These are phyloP conservation scores for Aspergillus ostianus DNA, from an alignment of 495 filamentous ascomycete genomes.

Conservation along the genomic window DNA sequence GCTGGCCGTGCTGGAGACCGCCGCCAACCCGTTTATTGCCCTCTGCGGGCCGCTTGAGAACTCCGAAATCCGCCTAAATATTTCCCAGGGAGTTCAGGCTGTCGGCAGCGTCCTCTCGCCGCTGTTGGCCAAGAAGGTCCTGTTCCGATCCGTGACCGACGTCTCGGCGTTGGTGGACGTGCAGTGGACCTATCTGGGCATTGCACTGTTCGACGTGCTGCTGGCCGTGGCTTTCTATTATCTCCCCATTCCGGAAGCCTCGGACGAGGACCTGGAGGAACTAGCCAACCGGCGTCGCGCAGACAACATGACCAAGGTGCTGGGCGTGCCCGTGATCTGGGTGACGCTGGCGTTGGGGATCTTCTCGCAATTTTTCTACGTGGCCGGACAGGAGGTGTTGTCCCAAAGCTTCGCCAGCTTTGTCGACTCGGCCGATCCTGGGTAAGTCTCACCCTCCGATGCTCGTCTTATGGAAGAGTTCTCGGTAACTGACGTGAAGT, in stretches of 20 bases:
- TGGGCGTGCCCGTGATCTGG: constrained; percentile 52
- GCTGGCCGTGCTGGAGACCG: constrained; percentile 60
- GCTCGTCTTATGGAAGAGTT: not conserved
- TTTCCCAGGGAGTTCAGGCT: constrained; percentile 68
- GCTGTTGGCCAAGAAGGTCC: constrained; percentile 58
- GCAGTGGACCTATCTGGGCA: constrained; percentile 72
- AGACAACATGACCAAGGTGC: constrained; percentile 47
- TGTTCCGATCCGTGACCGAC: constrained; percentile 52
- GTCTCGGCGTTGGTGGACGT: constrained; percentile 60
- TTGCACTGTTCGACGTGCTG: constrained; percentile 61
- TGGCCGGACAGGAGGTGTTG: constrained; percentile 63
- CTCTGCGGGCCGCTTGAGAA: constrained; percentile 67
- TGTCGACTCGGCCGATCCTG: constrained; percentile 32
- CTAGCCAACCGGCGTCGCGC: constrained; percentile 50
- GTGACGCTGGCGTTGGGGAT: constrained; percentile 56
- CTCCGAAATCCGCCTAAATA: constrained; percentile 62
- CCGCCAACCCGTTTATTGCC: constrained; percentile 66
- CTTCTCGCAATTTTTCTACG: constrained; percentile 63
- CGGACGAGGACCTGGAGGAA: constrained; percentile 60
- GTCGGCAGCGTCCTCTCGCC: constrained; percentile 62
- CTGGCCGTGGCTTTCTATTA: constrained; percentile 66
- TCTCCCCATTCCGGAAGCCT: constrained; percentile 63
- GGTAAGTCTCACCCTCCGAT: constrained; percentile 34
- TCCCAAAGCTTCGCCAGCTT: constrained; percentile 45
- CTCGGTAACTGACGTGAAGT: not conserved